A percentile compares a stretch with the other conserved stretches of the same genome.
These are phyloP conservation scores for Mortierella sp. DNA, from an alignment of 371 early-diverging fungal genomes.

Conservation along the genomic window DNA sequence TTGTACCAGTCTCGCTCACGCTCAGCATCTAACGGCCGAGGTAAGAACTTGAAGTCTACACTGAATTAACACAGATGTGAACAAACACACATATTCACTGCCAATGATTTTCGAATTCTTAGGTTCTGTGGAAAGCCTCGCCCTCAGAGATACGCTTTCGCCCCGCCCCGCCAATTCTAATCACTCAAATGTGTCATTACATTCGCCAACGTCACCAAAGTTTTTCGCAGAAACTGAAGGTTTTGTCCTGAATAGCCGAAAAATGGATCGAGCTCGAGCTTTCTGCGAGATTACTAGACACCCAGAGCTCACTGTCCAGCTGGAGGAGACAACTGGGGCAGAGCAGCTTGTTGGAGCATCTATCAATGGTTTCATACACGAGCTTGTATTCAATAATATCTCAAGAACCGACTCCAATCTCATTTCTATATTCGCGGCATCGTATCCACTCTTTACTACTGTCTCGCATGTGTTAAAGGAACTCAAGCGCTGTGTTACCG, in stretches of 20 bases:
- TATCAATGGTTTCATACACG: conserved; percentile 74
- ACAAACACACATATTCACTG: neutral
- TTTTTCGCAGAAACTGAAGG: conserved; percentile 2
- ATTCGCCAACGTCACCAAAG: conserved; percentile 30
- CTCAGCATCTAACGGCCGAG: conserved; percentile 16
- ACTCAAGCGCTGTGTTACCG: conserved; percentile 61
- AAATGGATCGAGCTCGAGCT: conserved; percentile 53
- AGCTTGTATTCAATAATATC: conserved; percentile 66
- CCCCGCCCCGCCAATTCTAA: conserved; percentile 24
- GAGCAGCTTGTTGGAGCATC: conserved; percentile 68
- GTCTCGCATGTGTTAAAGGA: conserved; percentile 63
- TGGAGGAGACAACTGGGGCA: conserved; percentile 17
- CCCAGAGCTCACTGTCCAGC: conserved; percentile 61
- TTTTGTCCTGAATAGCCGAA: conserved; percentile 15
- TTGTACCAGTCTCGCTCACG: conserved; percentile 15
- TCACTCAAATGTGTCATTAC: conserved; percentile 24
- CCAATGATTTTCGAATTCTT: neutral
- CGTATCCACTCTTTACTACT: conserved; percentile 71
- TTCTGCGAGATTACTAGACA: conserved; percentile 65
- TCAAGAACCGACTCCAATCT: conserved; percentile 29
- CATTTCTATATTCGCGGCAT: conserved; percentile 65
- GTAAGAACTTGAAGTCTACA: conserved; percentile 2
- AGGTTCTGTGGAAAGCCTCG: conserved; percentile 31
- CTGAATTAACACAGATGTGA: neutral
- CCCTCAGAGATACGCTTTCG: conserved; percentile 18